phyloP scores from a whole-genome alignment of 75 land plant species.

The Cunninghamia lanceolata region DNA sequence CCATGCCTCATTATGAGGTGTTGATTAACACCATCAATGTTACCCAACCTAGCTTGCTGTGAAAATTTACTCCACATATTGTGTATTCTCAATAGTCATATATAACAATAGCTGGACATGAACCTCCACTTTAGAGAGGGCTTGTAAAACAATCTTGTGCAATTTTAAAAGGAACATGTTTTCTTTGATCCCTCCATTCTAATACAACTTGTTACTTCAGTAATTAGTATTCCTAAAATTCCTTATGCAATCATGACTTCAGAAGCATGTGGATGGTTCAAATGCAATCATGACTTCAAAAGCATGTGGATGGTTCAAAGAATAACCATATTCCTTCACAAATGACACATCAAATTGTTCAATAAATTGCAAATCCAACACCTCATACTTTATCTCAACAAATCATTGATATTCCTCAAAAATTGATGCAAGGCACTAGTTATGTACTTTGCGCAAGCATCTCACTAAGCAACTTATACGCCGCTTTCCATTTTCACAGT shows the following conservation, averaged over 20 bases:
- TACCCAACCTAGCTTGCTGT: too few relatives aligned
- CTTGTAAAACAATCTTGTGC: background rate
- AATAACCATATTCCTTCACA: constrained; percentile 25
- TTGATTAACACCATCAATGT: too few relatives aligned
- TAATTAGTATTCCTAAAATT: background rate
- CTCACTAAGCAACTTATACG: constrained; percentile 68
- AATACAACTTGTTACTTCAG: background rate
- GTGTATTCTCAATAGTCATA: background rate
- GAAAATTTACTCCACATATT: too few relatives aligned
- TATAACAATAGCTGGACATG: constrained; percentile 3
- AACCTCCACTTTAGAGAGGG: background rate
- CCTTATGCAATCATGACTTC: constrained; percentile 1
- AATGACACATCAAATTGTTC: constrained; percentile 55
- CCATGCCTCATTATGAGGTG: constrained; percentile 60
- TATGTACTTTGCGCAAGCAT: constrained; percentile 62
- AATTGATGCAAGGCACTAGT: constrained; percentile 55
- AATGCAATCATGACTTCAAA: too few relatives aligned
- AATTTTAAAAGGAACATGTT: background rate
- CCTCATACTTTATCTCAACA: constrained; percentile 48
- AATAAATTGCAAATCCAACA: constrained; percentile 55
- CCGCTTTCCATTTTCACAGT: constrained; percentile 74
- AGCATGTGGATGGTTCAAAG: too few relatives aligned
- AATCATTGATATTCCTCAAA: constrained; percentile 61
- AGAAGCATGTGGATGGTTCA: constrained; percentile 13
- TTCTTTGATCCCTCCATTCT: background rate